Base-by-base conservation (phyloP, 805 yeast genomes). In the Yarrowia phangngaensis region DNA sequence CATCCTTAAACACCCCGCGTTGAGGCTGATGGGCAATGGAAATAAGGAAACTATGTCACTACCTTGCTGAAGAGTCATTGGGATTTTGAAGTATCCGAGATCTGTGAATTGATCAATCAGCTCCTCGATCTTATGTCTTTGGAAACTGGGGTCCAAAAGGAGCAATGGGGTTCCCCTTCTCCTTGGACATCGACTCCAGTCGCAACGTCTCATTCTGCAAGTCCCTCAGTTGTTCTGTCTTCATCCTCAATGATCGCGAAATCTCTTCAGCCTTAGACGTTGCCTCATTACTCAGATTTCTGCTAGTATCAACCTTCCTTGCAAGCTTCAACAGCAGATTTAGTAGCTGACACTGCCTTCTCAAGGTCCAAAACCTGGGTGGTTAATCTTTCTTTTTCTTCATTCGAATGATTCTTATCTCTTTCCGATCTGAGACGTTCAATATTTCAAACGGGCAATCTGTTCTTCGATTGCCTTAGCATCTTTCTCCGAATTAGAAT, bases 101-200 rank as follows among this genome's bases (percentile, higher is more conserved):
- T n/a, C n/a, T n/a, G n/a, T n/a, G n/a, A n/a, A n/a, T n/a, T n/a
- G n/a, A n/a, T n/a, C n/a, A n/a, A n/a, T n/a, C n/a, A n/a, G n/a
- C n/a, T n/a, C n/a, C n/a, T n/a, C n/a, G n/a, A n/a, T n/a, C n/a
- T n/a, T n/a, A n/a, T n/a, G n/a, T n/a, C 7, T 26, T 13, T 6
- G 27, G 13, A 8, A n/a, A 19, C 4, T 17, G n/a, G 17, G 2
- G 4, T 1, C 45, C 45, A 13, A 17, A 38, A 6, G 4, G 22
- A 3, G 45, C 45, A 14, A 38, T 38, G 19, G 45, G 45, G 19
- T 38, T 38, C 5, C 43, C 43, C 23, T 16, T 26, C 13, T 35
- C 30, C 14, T n/a, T 16, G 3, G 30, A 16, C 30, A 35, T 35
- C 4, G 30, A 15, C 23, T 24, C 30, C 17, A 24, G 12, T n/a